Base-by-base conservation (phyloP, 176 grass and related monocot genomes). In the Alloteropsis semialata region DNA sequence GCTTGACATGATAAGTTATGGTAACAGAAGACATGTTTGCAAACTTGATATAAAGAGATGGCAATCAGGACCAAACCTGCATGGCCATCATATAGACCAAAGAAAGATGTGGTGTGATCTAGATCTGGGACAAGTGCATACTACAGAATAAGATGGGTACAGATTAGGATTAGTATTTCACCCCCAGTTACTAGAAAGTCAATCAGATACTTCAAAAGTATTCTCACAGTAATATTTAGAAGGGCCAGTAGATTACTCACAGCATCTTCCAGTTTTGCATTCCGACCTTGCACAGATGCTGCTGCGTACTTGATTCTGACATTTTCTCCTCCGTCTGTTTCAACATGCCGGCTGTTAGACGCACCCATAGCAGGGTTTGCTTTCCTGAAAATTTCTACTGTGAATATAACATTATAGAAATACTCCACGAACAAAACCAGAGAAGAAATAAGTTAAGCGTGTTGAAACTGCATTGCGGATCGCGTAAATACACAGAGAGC, bases 21-120 rank as follows among this genome's bases (percentile, higher is more conserved):
- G 49, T 45, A 74, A 48, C 6, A 46, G 39, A 30, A 48, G 37
- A 56, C 42, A 43, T 5, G 32, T 14, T 74, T 49, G 29, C 5
- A 74, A 81, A 68, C 16, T 50, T 50, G 74, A 45, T 70, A 25
- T 67, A 77, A 81, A 27, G 65, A 72, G 36, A 70, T 62, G 41
- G 33, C 29, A 82, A 67, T n/a, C 51, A 76, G 60, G 51, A 62
- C 77, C 79, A 70, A 67, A 87, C 85, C 85, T 87, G 78, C 62
- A 70, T 82, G 72, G 22, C 85, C 85, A 87, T 87, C 85, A 77
- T 70, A 87, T 70, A 87, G 61, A 82, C 72, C 85, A 87, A 87
- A 87, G 72, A 87, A 87, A 30, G 85, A 82, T 18, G 85, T 82
- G 51, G 3, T n/a, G 39, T 18, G 61, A 75, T 50, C 63, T 19